phyloP scores from a whole-genome alignment of 1,284 basidiomycete genomes.

The Coniferiporia weirii region DNA sequence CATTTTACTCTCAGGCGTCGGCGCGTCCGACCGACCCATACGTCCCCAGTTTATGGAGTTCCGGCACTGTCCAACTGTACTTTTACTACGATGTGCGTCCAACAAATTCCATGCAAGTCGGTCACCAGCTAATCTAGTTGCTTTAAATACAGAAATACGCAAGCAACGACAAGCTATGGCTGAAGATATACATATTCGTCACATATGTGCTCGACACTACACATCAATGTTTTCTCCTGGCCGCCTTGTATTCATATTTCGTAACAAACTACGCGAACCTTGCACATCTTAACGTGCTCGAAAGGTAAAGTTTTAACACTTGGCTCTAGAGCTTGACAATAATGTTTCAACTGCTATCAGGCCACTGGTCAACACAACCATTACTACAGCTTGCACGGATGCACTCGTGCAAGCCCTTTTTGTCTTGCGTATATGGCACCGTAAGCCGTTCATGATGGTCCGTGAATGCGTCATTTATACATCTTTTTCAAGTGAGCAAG shows the following conservation, averaged over 20 bases:
- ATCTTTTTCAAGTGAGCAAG: slow-evolving; percentile 2
- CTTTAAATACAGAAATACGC: neutral
- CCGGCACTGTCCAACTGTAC: slow-evolving; percentile 11
- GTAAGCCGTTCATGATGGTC: neutral
- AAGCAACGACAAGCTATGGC: neutral
- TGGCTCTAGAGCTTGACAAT: too few species aligned
- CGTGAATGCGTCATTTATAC: neutral
- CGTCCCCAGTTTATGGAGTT: slow-evolving; percentile 8
- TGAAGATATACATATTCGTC: neutral
- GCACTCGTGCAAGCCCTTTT: neutral
- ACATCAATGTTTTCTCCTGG: slow-evolving; percentile 1
- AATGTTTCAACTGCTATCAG: too few species aligned
- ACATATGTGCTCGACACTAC: slow-evolving; percentile 7
- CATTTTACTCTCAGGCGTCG: too few species aligned
- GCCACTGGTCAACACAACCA: neutral
- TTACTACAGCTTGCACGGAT: neutral
- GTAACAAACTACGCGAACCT: slow-evolving; percentile 2
- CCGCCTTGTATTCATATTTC: slow-evolving; percentile 2
- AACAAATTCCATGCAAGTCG: too few species aligned
- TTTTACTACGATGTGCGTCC: slow-evolving; percentile 12
- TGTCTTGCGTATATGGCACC: neutral
- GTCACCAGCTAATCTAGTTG: too few species aligned
- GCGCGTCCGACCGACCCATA: neutral
- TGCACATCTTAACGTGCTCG: too few species aligned
- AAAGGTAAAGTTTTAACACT: neutral